Evolutionary conservation across 495 filamentous ascomycete genomes (phyloP).

Genomic region (Massariosphaeria phaeospora): DNA sequence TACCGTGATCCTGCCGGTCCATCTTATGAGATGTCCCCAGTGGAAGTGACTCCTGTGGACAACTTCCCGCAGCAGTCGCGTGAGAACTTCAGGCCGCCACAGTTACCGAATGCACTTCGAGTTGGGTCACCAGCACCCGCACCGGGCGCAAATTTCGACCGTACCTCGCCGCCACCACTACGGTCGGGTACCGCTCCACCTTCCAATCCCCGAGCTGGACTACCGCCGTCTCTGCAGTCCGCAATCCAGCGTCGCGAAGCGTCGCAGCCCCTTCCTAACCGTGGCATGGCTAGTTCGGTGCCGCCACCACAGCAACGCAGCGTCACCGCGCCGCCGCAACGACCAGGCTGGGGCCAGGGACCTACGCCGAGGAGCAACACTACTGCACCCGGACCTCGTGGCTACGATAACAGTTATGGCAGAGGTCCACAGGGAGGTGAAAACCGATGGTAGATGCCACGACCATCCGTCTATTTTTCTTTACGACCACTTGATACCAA

Average conservation of each 20-base stretch:
- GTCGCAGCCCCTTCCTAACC: slow-evolving; percentile 19
- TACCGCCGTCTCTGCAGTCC: slow-evolving; percentile 26
- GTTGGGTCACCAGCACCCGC: slow-evolving; percentile 18
- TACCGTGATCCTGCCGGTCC: slow-evolving; percentile 16
- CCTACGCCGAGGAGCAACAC: slow-evolving; percentile 15
- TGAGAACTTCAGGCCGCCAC: slow-evolving; percentile 6
- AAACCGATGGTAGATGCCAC: slow-evolving; percentile 10
- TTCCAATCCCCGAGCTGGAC: slow-evolving; percentile 22
- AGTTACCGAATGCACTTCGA: slow-evolving; percentile 18
- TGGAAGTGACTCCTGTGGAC: slow-evolving; percentile 23
- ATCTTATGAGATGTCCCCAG: slow-evolving; percentile 34
- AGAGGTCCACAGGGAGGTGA: slow-evolving; percentile 1
- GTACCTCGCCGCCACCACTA: slow-evolving; percentile 11
- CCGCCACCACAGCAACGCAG: slow-evolving; percentile 17
- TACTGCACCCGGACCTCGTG: slow-evolving; percentile 5
- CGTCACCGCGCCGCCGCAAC: slow-evolving; percentile 26
- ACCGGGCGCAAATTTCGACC: not conserved
- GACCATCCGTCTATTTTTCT: not conserved
- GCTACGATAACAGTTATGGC: slow-evolving; percentile 2
- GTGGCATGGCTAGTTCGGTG: slow-evolving; percentile 9
- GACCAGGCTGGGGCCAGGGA: slow-evolving; percentile 16
- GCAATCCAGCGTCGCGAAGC: slow-evolving; percentile 33
- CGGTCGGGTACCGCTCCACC: slow-evolving; percentile 23
- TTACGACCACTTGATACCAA: slow-evolving; percentile 6
- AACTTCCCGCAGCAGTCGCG: not conserved